Percentiles rank a stretch among this genome's conserved stretches.
Conservation (phyloP, 2,329 filamentous ascomycete species). For the Graphium sp. region DNA sequence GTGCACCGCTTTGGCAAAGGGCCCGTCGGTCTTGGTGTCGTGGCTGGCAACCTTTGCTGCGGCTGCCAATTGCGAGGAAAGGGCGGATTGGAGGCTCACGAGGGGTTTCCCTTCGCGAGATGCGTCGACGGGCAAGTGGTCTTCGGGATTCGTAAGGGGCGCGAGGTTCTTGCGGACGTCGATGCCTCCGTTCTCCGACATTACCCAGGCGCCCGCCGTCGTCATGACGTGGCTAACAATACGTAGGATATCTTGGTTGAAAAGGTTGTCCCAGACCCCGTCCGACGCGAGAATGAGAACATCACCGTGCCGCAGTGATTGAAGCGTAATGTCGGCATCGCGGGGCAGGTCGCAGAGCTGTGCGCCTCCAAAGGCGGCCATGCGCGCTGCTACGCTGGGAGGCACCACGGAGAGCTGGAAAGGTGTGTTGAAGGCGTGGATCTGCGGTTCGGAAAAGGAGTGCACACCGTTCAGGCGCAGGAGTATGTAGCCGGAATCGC, state of each 20-base stretch:
- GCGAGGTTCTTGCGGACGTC: slow-evolving; percentile 34
- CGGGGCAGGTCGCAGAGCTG: slow-evolving; percentile 70
- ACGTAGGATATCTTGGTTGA: slow-evolving; percentile 72
- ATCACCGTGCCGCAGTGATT: slow-evolving; percentile 73
- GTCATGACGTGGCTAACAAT: slow-evolving; percentile 68
- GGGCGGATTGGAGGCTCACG: slow-evolving; percentile 52
- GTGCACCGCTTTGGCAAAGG: slow-evolving; percentile 89
- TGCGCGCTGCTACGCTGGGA: slow-evolving; percentile 58
- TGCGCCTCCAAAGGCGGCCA: slow-evolving; percentile 66
- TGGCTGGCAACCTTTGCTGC: slow-evolving; percentile 76
- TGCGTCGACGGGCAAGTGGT: slow-evolving; percentile 11
- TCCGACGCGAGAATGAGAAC: slow-evolving; percentile 89
- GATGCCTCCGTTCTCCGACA: slow-evolving; percentile 40
- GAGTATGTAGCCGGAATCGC: slow-evolving; percentile 86
- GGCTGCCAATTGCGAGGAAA: slow-evolving; percentile 64
- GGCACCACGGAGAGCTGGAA: slow-evolving; percentile 88
- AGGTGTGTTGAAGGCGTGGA: slow-evolving; percentile 94
- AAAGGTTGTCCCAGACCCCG: slow-evolving; percentile 91
- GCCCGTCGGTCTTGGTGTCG: slow-evolving; percentile 69
- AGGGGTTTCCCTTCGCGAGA: slow-evolving; percentile 9
- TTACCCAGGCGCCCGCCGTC: slow-evolving; percentile 55
- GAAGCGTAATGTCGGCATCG: slow-evolving; percentile 65
- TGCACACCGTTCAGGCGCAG: slow-evolving; percentile 75
- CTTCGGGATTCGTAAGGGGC: slow-evolving; percentile 20
- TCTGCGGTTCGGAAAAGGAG: slow-evolving; percentile 70